These are phyloP conservation scores for Leccinum rimulosum DNA, from an alignment of 768 basidiomycete species.

Conservation along the genomic window DNA sequence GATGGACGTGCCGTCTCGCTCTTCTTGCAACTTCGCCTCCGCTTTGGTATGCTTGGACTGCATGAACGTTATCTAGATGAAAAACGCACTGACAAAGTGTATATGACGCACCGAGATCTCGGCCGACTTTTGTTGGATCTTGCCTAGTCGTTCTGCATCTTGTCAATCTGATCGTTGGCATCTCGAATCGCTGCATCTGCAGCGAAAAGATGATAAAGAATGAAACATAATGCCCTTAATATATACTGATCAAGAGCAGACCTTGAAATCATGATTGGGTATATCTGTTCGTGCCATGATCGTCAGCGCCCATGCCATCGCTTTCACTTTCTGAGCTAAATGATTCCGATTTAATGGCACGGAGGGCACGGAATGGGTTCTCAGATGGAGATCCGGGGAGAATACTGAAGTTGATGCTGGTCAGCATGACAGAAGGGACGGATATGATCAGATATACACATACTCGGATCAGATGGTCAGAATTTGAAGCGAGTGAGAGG, in stretches of 20 bases:
- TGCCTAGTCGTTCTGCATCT: slow-evolving; percentile 61
- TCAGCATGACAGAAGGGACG: slow-evolving; percentile 38
- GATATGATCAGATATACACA: slow-evolving; percentile 35
- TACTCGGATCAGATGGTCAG: slow-evolving; percentile 44
- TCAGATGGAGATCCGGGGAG: slow-evolving; percentile 63
- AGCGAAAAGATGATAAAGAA: slow-evolving; percentile 23
- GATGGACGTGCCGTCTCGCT: slow-evolving; percentile 90
- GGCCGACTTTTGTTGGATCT: slow-evolving; percentile 48
- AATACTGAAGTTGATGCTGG: slow-evolving; percentile 82
- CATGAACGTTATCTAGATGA: not conserved
- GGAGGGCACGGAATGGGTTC: slow-evolving; percentile 39
- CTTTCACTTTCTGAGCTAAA: slow-evolving; percentile 70
- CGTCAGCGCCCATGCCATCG: slow-evolving; percentile 58
- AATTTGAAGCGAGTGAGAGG: no score
- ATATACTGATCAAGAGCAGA: slow-evolving; percentile 16
- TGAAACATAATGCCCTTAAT: slow-evolving; percentile 13
- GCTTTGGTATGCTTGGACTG: slow-evolving; percentile 62
- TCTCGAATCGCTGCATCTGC: slow-evolving; percentile 18
- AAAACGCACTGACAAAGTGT: not conserved
- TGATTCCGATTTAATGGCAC: slow-evolving; percentile 55
- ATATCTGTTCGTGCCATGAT: slow-evolving; percentile 36
- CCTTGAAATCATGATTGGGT: slow-evolving; percentile 32
- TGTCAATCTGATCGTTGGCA: slow-evolving; percentile 46
- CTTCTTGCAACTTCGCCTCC: slow-evolving; percentile 72
- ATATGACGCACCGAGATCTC: slow-evolving; percentile 22